Evolutionary conservation across 345 rosid genomes (phyloP).

Genomic region (Eucalyptus sp.): DNA sequence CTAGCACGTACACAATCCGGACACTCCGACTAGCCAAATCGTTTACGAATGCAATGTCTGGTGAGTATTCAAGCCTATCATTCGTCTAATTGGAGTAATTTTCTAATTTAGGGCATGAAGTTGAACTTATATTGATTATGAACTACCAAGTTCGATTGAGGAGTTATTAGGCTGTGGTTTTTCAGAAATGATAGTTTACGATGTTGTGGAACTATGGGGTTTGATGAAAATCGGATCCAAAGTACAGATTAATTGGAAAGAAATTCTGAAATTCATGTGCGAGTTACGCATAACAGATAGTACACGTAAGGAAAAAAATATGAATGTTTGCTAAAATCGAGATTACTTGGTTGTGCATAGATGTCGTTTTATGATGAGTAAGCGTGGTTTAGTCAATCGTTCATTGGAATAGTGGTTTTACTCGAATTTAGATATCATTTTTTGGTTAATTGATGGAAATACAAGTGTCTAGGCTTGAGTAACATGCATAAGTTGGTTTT

Average conservation of each 20-base stretch:
- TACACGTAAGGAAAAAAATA: too few species aligned
- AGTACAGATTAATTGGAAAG: too few species aligned
- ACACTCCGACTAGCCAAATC: background rate
- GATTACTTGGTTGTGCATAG: background rate
- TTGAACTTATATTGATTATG: background rate
- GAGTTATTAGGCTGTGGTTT: background rate
- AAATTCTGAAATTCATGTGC: rapidly evolving
- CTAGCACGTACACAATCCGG: background rate
- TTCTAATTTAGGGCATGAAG: background rate
- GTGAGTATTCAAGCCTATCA: background rate
- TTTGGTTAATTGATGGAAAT: background rate
- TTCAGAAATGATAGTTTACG: background rate
- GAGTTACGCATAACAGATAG: rapidly evolving
- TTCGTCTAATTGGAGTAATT: background rate
- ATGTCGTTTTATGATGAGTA: background rate
- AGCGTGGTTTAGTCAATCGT: rapidly evolving
- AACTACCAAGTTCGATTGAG: rapidly evolving
- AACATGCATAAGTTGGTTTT: background rate
- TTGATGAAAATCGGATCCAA: too few species aligned
- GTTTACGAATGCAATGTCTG: too few species aligned
- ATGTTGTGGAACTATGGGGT: rapidly evolving
- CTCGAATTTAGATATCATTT: background rate
- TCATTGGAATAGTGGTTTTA: background rate
- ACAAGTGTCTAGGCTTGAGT: background rate
- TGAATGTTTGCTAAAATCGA: background rate